Conservation (phyloP, 768 basidiomycete genomes). For the Imleria badia region DNA sequence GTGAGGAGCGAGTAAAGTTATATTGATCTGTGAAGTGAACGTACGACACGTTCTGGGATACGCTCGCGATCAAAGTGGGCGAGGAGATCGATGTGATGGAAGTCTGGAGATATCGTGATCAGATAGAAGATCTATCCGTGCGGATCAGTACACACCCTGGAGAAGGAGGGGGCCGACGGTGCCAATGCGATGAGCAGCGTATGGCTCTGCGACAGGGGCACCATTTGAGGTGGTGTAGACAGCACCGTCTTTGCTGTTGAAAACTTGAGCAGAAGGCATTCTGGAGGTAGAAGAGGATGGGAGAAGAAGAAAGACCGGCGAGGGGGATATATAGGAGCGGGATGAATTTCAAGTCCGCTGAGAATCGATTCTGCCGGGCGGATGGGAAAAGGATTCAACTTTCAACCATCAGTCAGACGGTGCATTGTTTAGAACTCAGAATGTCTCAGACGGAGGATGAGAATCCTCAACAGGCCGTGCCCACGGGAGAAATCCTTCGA, state of each 20-base stretch:
- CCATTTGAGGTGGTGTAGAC: constrained; percentile 87
- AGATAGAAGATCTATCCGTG: constrained; percentile 7
- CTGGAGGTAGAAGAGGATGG: constrained; percentile 1
- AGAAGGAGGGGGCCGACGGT: constrained; percentile 79
- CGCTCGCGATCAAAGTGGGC: constrained; percentile 94
- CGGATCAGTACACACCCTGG: constrained; percentile 57
- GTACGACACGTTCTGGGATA: constrained; percentile 90
- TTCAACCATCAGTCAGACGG: not conserved
- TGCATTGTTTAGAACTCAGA: constrained; percentile 3
- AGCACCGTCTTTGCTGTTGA: constrained; percentile 52
- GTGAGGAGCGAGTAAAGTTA: constrained; percentile 19
- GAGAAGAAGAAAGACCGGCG: not conserved
- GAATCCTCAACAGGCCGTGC: not conserved
- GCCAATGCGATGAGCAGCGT: constrained; percentile 76
- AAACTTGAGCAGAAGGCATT: constrained; percentile 71
- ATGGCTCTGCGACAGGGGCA: constrained; percentile 72
- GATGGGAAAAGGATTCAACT: constrained; percentile 4
- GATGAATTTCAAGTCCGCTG: constrained; percentile 29
- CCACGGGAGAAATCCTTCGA: not conserved
- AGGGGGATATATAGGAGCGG: constrained; percentile 11
- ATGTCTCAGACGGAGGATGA: constrained; percentile 9
- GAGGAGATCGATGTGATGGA: constrained; percentile 86
- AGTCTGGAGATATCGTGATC: constrained; percentile 49
- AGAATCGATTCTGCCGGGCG: constrained; percentile 12
- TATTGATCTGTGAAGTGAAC: constrained; percentile 22